Conservation (phyloP, 1,284 basidiomycete species). For the Laetiporus sulphureus region DNA sequence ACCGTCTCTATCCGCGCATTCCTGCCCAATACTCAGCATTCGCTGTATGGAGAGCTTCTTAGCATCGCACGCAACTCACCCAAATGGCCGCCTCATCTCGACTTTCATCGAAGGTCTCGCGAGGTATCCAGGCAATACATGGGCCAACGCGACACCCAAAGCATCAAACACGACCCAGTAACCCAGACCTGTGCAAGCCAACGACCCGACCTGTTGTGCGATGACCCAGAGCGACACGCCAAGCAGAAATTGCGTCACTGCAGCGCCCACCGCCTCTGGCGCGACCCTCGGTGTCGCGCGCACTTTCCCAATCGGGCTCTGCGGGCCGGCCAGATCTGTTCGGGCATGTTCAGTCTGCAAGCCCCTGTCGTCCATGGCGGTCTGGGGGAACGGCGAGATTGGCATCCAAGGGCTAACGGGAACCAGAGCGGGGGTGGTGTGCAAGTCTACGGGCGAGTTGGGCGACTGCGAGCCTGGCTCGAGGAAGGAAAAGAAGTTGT, state of each 20-base stretch:
- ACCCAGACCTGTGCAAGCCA: conserved; percentile 85
- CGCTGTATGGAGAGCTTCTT: neutral
- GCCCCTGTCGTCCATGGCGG: conserved; percentile 7
- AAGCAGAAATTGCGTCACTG: conserved; percentile 45
- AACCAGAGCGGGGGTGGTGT: conserved; percentile 43
- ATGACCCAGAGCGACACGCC: conserved; percentile 80
- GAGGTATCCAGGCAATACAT: conserved; percentile 40
- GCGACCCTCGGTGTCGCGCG: conserved; percentile 17
- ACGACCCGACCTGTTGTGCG: conserved; percentile 86
- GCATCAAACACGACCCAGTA: conserved; percentile 97
- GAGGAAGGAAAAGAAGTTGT: conserved; percentile 77
- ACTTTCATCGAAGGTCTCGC: conserved; percentile 20
- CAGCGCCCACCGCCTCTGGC: conserved; percentile 22
- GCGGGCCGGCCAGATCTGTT: conserved; percentile 5
- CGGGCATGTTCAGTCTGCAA: too few relatives aligned
- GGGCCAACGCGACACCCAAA: conserved; percentile 63
- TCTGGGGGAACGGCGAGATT: conserved; percentile 30
- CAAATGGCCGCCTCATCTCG: conserved; percentile 49
- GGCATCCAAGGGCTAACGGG: conserved; percentile 52
- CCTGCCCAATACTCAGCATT: conserved; percentile 31
- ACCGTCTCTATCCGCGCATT: conserved; percentile 72
- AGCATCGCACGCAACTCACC: conserved; percentile 41
- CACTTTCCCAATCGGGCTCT: conserved; percentile 17
- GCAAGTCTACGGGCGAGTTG: conserved; percentile 25
- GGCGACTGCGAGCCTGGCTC: conserved; percentile 26